A percentile compares a stretch with the other conserved stretches of the same genome.
phyloP scores from a whole-genome alignment of 176 grass and related monocot species.

The Carex cristatella region DNA sequence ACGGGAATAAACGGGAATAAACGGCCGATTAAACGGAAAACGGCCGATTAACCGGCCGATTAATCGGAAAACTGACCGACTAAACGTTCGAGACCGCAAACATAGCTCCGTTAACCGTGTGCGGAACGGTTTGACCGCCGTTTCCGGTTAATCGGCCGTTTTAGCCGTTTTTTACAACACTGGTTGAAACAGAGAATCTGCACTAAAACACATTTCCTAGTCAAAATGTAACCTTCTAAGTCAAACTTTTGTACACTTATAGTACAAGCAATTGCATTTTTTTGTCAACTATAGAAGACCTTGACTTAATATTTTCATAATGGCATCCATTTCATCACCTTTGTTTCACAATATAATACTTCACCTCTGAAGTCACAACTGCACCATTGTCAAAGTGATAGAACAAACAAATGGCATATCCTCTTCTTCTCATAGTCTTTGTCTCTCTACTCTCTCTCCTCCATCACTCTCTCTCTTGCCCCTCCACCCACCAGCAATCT shows the following conservation, averaged over 20 bases:
- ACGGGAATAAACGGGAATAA: too few relatives aligned
- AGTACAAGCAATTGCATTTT: neutral
- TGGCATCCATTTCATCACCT: neutral
- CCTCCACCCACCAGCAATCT: conserved; percentile 14
- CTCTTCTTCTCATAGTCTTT: neutral
- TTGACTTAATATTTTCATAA: neutral
- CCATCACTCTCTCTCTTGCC: conserved; percentile 11
- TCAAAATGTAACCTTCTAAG: neutral
- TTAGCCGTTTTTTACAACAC: too few relatives aligned
- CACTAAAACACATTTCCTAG: neutral
- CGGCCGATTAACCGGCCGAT: too few relatives aligned
- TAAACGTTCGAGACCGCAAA: too few relatives aligned
- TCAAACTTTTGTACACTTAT: neutral
- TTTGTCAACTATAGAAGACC: neutral
- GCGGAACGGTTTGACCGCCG: too few relatives aligned
- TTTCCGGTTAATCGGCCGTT: too few relatives aligned
- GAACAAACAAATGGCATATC: neutral
- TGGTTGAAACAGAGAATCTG: neutral
- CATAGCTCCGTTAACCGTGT: too few relatives aligned
- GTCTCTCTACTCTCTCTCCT: neutral
- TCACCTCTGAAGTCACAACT: neutral
- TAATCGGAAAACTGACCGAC: too few relatives aligned
- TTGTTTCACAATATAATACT: neutral
- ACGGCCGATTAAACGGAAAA: too few relatives aligned
- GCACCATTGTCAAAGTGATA: neutral